Percentiles rank a stretch among this genome's conserved stretches.
These are phyloP conservation scores for Luvunga scandens DNA, from an alignment of 345 rosid genomes.

Conservation along the genomic window DNA sequence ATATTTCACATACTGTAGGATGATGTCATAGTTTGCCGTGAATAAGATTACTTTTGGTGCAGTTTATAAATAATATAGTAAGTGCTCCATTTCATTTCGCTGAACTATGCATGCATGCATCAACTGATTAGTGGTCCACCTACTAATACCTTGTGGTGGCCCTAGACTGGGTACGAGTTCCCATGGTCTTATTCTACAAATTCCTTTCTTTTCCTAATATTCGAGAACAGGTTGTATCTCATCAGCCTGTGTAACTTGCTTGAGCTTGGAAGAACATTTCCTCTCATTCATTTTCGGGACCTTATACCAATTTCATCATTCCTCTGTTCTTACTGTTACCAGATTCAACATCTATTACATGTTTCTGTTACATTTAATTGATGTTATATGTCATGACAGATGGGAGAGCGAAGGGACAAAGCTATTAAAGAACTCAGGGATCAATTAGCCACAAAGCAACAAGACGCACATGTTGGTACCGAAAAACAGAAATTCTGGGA, in stretches of 20 bases:
- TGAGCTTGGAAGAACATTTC: background rate
- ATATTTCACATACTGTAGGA: background rate
- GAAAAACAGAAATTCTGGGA: conserved; percentile 81
- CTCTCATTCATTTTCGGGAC: background rate
- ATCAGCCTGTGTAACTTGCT: background rate
- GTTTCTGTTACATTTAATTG: background rate
- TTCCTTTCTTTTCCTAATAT: background rate
- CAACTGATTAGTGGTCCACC: background rate
- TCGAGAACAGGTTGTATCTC: fast-evolving
- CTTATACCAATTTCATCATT: background rate
- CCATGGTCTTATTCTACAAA: background rate
- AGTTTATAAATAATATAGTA: background rate
- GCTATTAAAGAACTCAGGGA: conserved; percentile 68
- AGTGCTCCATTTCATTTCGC: background rate
- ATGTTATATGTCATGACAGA: conserved; percentile 35
- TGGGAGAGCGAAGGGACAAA: conserved; percentile 82
- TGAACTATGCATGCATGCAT: background rate
- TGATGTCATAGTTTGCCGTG: background rate
- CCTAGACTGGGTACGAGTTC: background rate
- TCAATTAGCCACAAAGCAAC: conserved; percentile 54
- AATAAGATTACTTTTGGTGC: background rate
- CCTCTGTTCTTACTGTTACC: too few relatives aligned
- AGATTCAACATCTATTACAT: background rate
- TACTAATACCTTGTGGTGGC: background rate
- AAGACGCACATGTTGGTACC: conserved; percentile 19